A percentile compares a stretch with the other conserved stretches of the same genome.
phyloP scores from a whole-genome alignment of 805 yeast genomes.

The Yarrowia sp. region DNA sequence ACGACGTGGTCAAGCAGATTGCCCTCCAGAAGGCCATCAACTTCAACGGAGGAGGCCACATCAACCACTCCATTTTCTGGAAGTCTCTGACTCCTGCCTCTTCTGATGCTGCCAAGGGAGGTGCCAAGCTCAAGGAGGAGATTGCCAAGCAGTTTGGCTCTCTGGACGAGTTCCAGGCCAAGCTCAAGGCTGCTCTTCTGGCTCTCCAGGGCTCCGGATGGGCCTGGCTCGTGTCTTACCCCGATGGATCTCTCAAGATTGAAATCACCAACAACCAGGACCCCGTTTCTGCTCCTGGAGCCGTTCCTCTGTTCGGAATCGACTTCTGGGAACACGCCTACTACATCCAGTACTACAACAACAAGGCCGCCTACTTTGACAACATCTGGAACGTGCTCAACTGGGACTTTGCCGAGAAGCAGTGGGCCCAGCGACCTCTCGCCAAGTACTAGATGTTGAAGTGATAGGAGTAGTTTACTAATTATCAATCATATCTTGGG shows the following conservation, averaged over 20 bases:
- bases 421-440: slow-evolving; percentile 36
- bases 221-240: slow-evolving; percentile 82
- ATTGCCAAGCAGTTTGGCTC: slow-evolving; percentile 65
- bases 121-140: slow-evolving; percentile 52
- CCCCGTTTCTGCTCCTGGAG: slow-evolving; percentile 63
- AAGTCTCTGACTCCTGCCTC: slow-evolving; percentile 75
- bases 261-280: slow-evolving; percentile 82
- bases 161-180: slow-evolving; percentile 57
- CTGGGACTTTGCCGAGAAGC: slow-evolving; percentile 81
- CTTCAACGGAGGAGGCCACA: slow-evolving; percentile 88
- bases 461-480: neutral
- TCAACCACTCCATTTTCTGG: slow-evolving; percentile 83
- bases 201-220: slow-evolving; percentile 92
- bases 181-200: slow-evolving; percentile 66
- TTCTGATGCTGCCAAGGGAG: slow-evolving; percentile 51
- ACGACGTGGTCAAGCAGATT: slow-evolving; percentile 55
- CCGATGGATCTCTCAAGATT: slow-evolving; percentile 66
- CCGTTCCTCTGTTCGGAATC: slow-evolving; percentile 69
- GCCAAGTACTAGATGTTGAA: slow-evolving; percentile 6
- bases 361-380: slow-evolving; percentile 81
- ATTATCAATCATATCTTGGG: too few species aligned
- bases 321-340: slow-evolving; percentile 97
- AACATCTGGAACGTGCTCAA: slow-evolving; percentile 90
- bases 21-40: slow-evolving; percentile 67
- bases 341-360: slow-evolving; percentile 86